Conservation (phyloP, 768 basidiomycete species). For the Coprinellus aureogranulatus region DNA sequence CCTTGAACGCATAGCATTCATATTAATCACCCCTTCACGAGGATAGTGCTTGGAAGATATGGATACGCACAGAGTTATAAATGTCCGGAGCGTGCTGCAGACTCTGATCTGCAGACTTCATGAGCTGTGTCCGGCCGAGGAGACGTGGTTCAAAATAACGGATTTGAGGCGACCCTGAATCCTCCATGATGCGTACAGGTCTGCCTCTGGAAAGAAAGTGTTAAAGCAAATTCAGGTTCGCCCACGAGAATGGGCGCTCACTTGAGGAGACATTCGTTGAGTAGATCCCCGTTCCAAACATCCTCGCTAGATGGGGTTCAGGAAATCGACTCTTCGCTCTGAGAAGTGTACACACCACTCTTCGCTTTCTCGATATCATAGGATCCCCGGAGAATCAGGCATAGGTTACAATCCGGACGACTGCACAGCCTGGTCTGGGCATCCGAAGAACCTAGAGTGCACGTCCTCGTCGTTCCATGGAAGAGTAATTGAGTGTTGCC, state of each 20-base stretch:
- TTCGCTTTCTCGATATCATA: slow-evolving; percentile 28
- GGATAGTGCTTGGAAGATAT: too few relatives aligned
- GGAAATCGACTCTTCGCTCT: too few relatives aligned
- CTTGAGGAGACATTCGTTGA: slow-evolving; percentile 25
- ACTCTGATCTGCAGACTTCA: slow-evolving; percentile 23
- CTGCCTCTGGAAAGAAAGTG: slow-evolving; percentile 20
- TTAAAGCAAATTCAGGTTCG: background rate
- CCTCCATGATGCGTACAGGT: slow-evolving; percentile 21
- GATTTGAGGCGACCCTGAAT: slow-evolving; percentile 9
- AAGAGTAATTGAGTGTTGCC: slow-evolving; percentile 29
- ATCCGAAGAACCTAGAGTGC: slow-evolving; percentile 19
- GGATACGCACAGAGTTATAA: slow-evolving; percentile 28
- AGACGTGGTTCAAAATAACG: slow-evolving; percentile 30
- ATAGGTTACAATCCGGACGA: slow-evolving; percentile 20
- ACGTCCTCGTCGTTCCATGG: slow-evolving; percentile 26
- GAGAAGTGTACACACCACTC: slow-evolving; percentile 17
- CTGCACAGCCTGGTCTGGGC: slow-evolving; percentile 15
- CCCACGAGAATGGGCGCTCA: background rate
- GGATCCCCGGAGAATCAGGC: slow-evolving; percentile 25
- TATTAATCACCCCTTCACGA: too few relatives aligned
- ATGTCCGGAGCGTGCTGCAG: slow-evolving; percentile 28
- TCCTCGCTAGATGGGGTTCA: slow-evolving; percentile 19
- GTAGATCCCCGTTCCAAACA: slow-evolving; percentile 32
- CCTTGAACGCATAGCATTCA: too few relatives aligned
- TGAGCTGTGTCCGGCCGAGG: slow-evolving; percentile 24